Evolutionary conservation across 352 stramenopile species (phyloP).

Genomic region (Phytophthora pseudosyringae): DNA sequence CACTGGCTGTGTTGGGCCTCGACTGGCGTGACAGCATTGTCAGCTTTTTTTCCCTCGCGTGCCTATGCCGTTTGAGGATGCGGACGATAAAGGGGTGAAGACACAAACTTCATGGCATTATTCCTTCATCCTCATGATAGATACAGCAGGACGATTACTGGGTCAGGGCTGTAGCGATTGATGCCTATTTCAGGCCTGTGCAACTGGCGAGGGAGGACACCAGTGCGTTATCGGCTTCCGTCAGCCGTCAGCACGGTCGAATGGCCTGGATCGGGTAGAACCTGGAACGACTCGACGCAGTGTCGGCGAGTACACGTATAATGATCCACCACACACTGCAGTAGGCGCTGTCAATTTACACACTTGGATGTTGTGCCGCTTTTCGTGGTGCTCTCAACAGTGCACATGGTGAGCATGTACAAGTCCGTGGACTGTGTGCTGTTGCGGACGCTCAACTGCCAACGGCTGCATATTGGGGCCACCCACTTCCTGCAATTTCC

Average conservation of each 20-base stretch:
- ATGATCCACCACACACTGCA: too few species aligned
- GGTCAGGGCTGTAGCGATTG: too few species aligned
- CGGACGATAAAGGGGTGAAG: not conserved
- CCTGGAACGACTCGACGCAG: too few species aligned
- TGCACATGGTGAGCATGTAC: conserved; percentile 72
- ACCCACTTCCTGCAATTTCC: conserved; percentile 47
- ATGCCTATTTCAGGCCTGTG: too few species aligned
- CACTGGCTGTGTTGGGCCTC: conserved; percentile 7
- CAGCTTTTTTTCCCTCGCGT: conserved; percentile 1
- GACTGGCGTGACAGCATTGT: conserved; percentile 8
- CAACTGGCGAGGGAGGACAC: too few species aligned
- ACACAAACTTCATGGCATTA: not conserved
- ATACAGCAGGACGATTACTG: not conserved
- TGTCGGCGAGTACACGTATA: too few species aligned
- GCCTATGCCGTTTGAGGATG: conserved; percentile 7
- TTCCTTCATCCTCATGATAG: not conserved
- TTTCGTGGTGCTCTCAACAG: conserved; percentile 60
- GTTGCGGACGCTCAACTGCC: conserved; percentile 71
- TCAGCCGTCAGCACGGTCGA: too few species aligned
- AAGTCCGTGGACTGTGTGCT: conserved; percentile 62
- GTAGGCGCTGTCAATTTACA: too few species aligned
- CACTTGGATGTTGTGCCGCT: conserved; percentile 49
- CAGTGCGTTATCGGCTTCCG: too few species aligned
- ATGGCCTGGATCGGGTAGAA: too few species aligned
- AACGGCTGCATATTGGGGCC: conserved; percentile 65